Evolutionary conservation across 805 yeast genomes (phyloP).

Genomic region (Debaryomyces hansenii): DNA sequence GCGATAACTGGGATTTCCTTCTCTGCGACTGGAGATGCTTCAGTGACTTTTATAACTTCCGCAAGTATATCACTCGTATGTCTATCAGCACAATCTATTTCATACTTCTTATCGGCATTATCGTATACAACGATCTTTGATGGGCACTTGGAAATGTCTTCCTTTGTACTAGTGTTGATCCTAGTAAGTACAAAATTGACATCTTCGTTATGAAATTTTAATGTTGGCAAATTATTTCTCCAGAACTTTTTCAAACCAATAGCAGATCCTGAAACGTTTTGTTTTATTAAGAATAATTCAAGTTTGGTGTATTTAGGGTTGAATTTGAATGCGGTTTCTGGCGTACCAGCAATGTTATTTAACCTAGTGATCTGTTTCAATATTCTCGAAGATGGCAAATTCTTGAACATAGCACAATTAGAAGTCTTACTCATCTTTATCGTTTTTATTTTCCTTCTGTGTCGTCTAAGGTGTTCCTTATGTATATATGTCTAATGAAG

Average conservation of each 20-base stretch:
- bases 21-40: slow-evolving; percentile 52
- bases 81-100: slow-evolving; percentile 55
- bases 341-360: slow-evolving; percentile 51
- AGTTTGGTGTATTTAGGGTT: slow-evolving; percentile 32
- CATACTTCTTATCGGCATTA: slow-evolving; percentile 35
- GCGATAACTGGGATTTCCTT: slow-evolving; percentile 38
- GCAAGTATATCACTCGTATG: slow-evolving; percentile 53
- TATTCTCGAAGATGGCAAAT: slow-evolving; percentile 31
- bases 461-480: background rate
- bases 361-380: slow-evolving; percentile 51
- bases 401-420: slow-evolving; percentile 11
- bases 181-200: slow-evolving; percentile 61
- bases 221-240: slow-evolving; percentile 70
- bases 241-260: slow-evolving; percentile 75
- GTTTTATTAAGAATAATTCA: slow-evolving; percentile 50
- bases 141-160: slow-evolving; percentile 46
- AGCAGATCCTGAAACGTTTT: slow-evolving; percentile 49
- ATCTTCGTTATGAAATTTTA: slow-evolving; percentile 81
- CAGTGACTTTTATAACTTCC: slow-evolving; percentile 50
- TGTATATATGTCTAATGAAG: background rate
- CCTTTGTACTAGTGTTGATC: slow-evolving; percentile 42
- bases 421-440: background rate
- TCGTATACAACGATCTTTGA: slow-evolving; percentile 43
- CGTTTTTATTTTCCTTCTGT: background rate
- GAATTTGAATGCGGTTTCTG: slow-evolving; percentile 35